Percentiles rank a stretch among this genome's conserved stretches.
Conservation (phyloP, 148 eudicot species). For the Rhododendron griersonianum region DNA sequence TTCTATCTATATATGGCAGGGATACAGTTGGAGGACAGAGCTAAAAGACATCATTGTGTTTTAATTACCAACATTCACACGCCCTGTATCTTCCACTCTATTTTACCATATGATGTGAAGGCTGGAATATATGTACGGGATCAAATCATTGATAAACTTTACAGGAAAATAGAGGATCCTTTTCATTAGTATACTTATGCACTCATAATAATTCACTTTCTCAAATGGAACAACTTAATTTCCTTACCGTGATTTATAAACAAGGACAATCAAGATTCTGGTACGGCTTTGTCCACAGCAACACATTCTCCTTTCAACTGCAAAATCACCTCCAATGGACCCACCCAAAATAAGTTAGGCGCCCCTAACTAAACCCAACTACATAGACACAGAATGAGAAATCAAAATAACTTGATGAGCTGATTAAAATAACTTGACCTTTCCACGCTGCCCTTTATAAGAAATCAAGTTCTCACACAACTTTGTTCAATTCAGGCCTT, state of each 20-base stretch:
- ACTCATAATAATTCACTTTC: neutral
- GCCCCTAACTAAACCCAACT: neutral
- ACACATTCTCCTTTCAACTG: neutral
- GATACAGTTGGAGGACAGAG: neutral
- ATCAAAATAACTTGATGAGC: neutral
- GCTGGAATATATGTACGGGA: neutral
- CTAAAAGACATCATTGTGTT: neutral
- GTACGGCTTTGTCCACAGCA: neutral
- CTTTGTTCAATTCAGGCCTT: constrained; percentile 43
- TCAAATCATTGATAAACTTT: neutral
- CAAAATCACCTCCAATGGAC: neutral
- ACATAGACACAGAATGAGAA: neutral
- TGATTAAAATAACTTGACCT: neutral
- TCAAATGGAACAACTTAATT: neutral
- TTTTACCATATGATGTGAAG: neutral
- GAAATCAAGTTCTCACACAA: neutral
- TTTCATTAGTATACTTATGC: neutral
- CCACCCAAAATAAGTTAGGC: neutral
- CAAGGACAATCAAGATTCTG: neutral
- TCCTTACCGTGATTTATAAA: neutral
- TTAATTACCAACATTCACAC: neutral
- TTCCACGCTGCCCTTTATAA: neutral
- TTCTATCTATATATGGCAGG: neutral
- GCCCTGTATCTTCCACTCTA: neutral
- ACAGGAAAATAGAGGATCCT: neutral